Percentiles rank a stretch among this genome's conserved stretches.
Evolutionary conservation across 164 flowering plant species (phyloP).

Genomic region (Echeveria elegans): DNA sequence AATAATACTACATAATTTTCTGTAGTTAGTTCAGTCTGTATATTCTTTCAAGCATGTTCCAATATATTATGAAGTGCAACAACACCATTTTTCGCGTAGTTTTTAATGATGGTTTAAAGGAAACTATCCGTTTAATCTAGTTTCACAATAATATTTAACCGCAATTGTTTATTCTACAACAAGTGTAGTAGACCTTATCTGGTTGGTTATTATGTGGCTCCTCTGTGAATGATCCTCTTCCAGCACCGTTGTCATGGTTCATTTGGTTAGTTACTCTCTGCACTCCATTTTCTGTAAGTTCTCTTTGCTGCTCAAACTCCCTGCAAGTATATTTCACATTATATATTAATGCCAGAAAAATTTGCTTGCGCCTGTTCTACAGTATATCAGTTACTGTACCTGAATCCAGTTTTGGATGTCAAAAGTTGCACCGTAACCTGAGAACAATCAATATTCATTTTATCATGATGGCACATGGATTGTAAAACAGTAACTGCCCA

Average conservation of each 20-base stretch:
- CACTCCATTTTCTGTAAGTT: conserved; percentile 70
- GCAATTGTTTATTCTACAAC: too few relatives aligned
- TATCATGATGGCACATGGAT: background rate
- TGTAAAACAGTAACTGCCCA: too few relatives aligned
- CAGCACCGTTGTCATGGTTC: conserved; percentile 25
- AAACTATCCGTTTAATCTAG: too few relatives aligned
- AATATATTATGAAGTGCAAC: too few relatives aligned
- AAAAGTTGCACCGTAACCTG: conserved; percentile 95
- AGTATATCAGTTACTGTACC: conserved; percentile 43
- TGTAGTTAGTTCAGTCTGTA: too few relatives aligned
- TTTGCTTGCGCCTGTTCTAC: background rate
- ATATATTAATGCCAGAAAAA: background rate
- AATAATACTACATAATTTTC: too few relatives aligned
- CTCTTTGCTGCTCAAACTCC: conserved; percentile 98
- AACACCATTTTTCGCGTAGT: too few relatives aligned
- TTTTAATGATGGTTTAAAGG: too few relatives aligned
- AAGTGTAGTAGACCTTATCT: conserved; percentile 54
- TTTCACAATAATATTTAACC: too few relatives aligned
- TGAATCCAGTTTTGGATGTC: conserved; percentile 97
- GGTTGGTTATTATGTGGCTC: conserved; percentile 31
- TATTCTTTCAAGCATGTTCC: too few relatives aligned
- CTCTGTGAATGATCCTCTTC: conserved; percentile 28
- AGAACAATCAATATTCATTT: conserved; percentile 10
- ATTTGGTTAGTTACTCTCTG: conserved; percentile 30
- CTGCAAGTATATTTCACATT: conserved; percentile 31